Base-by-base conservation (phyloP, 306 rosid genomes). In the Medicago ruthenica region DNA sequence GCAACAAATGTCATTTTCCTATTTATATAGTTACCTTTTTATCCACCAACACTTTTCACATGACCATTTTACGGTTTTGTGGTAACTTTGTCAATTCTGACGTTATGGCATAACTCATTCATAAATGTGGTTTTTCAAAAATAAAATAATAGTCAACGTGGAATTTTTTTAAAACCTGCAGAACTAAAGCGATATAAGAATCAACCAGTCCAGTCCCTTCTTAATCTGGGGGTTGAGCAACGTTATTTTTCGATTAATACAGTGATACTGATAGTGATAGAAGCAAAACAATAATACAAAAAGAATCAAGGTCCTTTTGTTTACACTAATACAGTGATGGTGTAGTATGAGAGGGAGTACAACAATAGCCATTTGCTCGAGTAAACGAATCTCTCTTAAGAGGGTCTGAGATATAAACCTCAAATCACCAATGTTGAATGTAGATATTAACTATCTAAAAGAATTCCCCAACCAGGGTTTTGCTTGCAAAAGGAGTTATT, bases 401-500 rank as follows among this genome's bases (percentile, higher is more conserved):
- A 78, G 41, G 2, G 14, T 31, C 48, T 12, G 50, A 45, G 67
- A 68, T 64, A 55, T 68, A 82, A 57, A 15, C 58, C 70, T 65
- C 22, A 34, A 67, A 58, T 75, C 71, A 67, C 75, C 57, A 12
- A 8, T 66, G 75, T 36, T 37, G 72, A 12, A n/a, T 65, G 68
- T 50, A 74, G 63, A 39, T 61, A 13, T 13, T 4, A 74, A 53
- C 64, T 47, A 68, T 54, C 59, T 34, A 65, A 84, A 76, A 41
- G 53, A 81, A 78, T 78, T 55, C 36, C 36, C 51, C 48, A 72
- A 34, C 1, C 6, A 39, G 75, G 79, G 63, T 65, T 79, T 79
- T 42, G 44, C 59, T 55, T 71, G 81, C 80, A 21, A 76, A 54
- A 68, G 37, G 15, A 62, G 73, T 78, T 66, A 59, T 70, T 50